Base-by-base conservation (phyloP, 495 filamentous ascomycete genomes). In the Penicillium daleae region DNA sequence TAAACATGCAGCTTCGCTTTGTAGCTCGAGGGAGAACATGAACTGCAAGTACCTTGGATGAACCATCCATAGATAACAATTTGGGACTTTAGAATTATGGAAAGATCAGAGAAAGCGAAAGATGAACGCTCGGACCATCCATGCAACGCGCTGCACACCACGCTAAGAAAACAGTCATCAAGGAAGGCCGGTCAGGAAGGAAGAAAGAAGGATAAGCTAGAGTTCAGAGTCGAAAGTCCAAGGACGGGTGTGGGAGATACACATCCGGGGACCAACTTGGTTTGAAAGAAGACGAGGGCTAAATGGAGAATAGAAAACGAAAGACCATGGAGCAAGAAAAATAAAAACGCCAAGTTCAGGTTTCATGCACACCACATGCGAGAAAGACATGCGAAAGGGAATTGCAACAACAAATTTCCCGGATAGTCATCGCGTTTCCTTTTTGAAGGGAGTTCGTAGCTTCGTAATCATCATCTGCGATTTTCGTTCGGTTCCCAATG, bases 401-500 rank as follows among this genome's bases (percentile, higher is more conserved):
- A 56, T 40, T 15, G 53, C 21, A 56, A 27, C 5, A 26, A 27
- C 24, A 10, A 27, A n/a, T 7, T 27, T 27, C 46, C 53, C 15
- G 35, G 32, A 59, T 22, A 39, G 19, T 50, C 24, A n/a, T 29
- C 27, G 19, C 31, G n/a, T 35, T 32, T 54, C 51, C n/a, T 27
- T 39, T 55, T 56, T 13, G 35, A 31, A 56, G 21, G 19, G 26
- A 33, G 15, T 29, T 53, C 49, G 31, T 52, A 19, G 27, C 57
- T 52, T 60, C 63, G 71, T 71, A 72, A 71, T 42, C 73, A 70
- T 48, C 68, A 74, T 21, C 51, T 54, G 51, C 51, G 51, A 22
- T 22, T 54, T 5, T 80, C 77, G 57, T 66, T 69, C 15, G 79
- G 79, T 56, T 74, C 77, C 70, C 73, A 82, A 60, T 80, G 78